phyloP scores from a whole-genome alignment of 805 yeast genomes.

The Ogataea pilisensis region DNA sequence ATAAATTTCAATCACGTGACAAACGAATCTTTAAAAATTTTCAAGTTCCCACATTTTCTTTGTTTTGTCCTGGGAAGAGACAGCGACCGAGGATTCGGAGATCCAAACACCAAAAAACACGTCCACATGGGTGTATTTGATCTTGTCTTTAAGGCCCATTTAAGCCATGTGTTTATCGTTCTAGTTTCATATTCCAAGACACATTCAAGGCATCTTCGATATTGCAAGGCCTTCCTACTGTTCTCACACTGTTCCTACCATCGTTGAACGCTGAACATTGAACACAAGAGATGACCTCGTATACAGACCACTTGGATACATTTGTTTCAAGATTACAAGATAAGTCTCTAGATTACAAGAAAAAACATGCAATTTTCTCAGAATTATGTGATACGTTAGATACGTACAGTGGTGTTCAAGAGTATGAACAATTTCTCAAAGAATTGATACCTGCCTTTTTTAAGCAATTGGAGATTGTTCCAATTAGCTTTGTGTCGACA shows the following conservation, averaged over 20 bases:
- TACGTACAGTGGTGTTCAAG: slow-evolving; percentile 73
- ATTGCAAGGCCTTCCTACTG: too few relatives aligned
- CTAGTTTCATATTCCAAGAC: too few relatives aligned
- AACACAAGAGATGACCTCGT: slow-evolving; percentile 5
- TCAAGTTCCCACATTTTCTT: slow-evolving; percentile 19
- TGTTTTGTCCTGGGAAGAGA: background rate
- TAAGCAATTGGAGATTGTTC: slow-evolving; percentile 58
- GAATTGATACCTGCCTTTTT: slow-evolving; percentile 68
- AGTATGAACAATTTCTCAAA: slow-evolving; percentile 72
- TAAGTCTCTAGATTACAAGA: slow-evolving; percentile 51
- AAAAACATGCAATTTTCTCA: slow-evolving; percentile 64
- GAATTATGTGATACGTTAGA: slow-evolving; percentile 88
- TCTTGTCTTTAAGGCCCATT: too few relatives aligned
- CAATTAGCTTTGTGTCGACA: slow-evolving; percentile 61
- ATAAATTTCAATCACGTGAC: slow-evolving; percentile 25
- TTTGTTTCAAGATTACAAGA: slow-evolving; percentile 60
- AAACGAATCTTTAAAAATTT: slow-evolving; percentile 18
- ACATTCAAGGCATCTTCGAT: too few relatives aligned
- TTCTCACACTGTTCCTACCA: too few relatives aligned
- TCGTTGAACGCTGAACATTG: too few relatives aligned
- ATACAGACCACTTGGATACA: slow-evolving; percentile 51
- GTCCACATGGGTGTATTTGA: background rate
- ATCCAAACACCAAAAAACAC: background rate
- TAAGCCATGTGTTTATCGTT: too few relatives aligned
- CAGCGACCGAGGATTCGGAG: too few relatives aligned